A percentile compares a stretch with the other conserved stretches of the same genome.
These are phyloP conservation scores for Peterozyma toletana DNA, from an alignment of 805 yeast species.

Conservation along the genomic window DNA sequence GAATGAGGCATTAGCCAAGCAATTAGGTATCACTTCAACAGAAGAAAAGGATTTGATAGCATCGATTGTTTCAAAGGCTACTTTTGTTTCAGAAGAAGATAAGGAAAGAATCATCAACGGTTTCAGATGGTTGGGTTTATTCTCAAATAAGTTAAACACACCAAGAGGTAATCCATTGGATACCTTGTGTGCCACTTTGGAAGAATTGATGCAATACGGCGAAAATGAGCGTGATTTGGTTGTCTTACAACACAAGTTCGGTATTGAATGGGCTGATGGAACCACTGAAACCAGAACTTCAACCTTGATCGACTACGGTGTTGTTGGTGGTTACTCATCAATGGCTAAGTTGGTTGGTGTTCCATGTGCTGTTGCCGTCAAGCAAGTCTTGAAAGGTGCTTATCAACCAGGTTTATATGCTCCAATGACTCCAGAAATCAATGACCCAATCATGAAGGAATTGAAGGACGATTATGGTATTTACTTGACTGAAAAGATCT, in stretches of 20 bases:
- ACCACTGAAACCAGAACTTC: constrained; percentile 87
- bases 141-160: constrained; percentile 65
- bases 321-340: constrained; percentile 87
- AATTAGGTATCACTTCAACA: constrained; percentile 67
- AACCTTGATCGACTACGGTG: constrained; percentile 91
- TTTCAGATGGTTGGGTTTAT: constrained; percentile 88
- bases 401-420: constrained; percentile 82
- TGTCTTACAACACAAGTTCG: constrained; percentile 94
- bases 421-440: constrained; percentile 86
- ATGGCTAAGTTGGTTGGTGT: constrained; percentile 99
- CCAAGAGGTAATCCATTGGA: constrained; percentile 95
- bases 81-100: constrained; percentile 74
- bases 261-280: constrained; percentile 95
- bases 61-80: constrained; percentile 70
- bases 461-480: constrained; percentile 88
- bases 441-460: constrained; percentile 84
- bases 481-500: constrained; percentile 81
- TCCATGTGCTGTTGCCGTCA: constrained; percentile 94
- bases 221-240: constrained; percentile 95
- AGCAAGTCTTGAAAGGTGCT: constrained; percentile 78
- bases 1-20: constrained; percentile 79
- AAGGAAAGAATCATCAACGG: constrained; percentile 85
- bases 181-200: constrained; percentile 93
- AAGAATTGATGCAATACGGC: constrained; percentile 92
- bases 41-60: constrained; percentile 68